Evolutionary conservation across 345 rosid genomes (phyloP).

Genomic region (Eucalyptus guilfoylei): DNA sequence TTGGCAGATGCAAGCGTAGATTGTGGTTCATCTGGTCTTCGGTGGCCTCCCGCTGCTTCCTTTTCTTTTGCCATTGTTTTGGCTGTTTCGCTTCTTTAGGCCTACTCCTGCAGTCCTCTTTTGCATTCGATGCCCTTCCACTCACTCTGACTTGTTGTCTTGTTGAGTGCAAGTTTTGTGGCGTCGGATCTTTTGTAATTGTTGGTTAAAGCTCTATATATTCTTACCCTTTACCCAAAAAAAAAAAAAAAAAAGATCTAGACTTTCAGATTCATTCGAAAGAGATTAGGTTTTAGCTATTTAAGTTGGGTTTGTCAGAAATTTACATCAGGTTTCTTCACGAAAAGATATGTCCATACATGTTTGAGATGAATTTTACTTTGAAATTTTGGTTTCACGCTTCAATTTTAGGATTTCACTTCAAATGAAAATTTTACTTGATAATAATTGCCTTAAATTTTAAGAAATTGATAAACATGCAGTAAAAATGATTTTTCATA

Average conservation of each 20-base stretch:
- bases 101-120: too few species aligned
- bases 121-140: too few species aligned
- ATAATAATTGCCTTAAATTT: not conserved
- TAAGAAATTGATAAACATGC: not conserved
- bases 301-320: not conserved
- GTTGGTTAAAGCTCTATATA: too few species aligned
- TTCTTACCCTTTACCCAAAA: too few species aligned
- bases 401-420: not conserved
- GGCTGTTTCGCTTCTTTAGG: too few species aligned
- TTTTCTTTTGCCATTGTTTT: too few species aligned
- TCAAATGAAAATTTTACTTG: not conserved
- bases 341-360: not conserved
- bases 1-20: too few species aligned
- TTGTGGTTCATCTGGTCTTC: too few species aligned
- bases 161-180: too few species aligned
- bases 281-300: not conserved
- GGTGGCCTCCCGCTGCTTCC: too few species aligned
- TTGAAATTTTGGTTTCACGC: accelerated
- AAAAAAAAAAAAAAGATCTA: not conserved
- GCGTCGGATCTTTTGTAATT: too few species aligned
- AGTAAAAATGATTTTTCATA: not conserved
- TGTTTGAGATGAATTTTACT: not conserved
- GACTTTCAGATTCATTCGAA: not conserved
- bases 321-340: not conserved
- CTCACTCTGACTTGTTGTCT: too few species aligned